Evolutionary conservation across 2,329 filamentous ascomycete species (phyloP).

Genomic region (Orbilia ellipsospora): DNA sequence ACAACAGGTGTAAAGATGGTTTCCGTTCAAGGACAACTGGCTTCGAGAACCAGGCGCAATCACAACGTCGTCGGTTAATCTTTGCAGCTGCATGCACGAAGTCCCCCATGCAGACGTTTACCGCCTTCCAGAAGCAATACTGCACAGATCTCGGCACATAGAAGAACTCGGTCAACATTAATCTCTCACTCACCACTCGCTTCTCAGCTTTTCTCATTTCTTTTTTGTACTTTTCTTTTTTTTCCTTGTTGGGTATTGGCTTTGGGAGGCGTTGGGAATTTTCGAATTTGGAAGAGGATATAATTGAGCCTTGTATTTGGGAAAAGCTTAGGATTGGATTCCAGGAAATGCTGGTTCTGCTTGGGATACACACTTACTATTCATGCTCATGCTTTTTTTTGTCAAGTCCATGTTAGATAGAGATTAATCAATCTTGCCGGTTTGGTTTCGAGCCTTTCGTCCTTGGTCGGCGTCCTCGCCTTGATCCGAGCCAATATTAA

Average conservation of each 20-base stretch:
- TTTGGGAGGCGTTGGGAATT: constrained; percentile 14
- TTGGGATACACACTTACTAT: constrained; percentile 1
- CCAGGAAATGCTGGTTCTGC: neutral
- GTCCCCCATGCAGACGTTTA: neutral
- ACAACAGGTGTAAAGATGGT: neutral
- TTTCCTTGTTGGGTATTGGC: constrained; percentile 11
- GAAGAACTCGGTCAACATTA: neutral
- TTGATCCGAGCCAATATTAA: constrained; percentile 7
- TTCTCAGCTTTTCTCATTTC: neutral
- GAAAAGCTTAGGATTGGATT: constrained; percentile 8
- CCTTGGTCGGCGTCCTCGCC: constrained; percentile 46
- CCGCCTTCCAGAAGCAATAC: constrained; percentile 33
- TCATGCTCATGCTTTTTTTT: constrained; percentile 9
- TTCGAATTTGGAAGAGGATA: too few relatives aligned
- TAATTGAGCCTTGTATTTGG: constrained; percentile 9
- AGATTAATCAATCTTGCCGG: neutral
- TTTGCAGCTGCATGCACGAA: constrained; percentile 11
- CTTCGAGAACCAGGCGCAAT: too few relatives aligned
- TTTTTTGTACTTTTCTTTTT: neutral
- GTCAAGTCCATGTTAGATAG: constrained; percentile 5
- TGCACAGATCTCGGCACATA: constrained; percentile 8
- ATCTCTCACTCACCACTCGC: neutral
- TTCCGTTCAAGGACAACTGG: neutral
- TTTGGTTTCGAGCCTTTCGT: too few relatives aligned
- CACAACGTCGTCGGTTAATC: neutral